These are phyloP conservation scores for Sungouiozyma ichnusensis DNA, from an alignment of 805 yeast genomes.

Conservation along the genomic window DNA sequence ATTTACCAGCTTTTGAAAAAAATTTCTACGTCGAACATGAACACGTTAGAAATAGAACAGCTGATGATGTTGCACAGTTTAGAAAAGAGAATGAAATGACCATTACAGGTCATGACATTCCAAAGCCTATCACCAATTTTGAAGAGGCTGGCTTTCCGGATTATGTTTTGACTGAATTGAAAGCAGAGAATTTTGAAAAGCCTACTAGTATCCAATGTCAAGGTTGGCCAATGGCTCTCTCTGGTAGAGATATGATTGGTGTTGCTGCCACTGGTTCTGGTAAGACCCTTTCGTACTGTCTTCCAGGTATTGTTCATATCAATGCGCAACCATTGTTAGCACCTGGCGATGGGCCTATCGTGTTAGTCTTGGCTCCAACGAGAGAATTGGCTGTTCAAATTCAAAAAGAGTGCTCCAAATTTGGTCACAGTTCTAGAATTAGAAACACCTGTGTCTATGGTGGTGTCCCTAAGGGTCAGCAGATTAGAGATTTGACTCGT, in stretches of 20 bases:
- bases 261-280: constrained; percentile 99
- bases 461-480: constrained; percentile 98
- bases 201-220: constrained; percentile 98
- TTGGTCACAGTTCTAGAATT: constrained; percentile 83
- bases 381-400: constrained; percentile 98
- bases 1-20: constrained; percentile 84
- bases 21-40: constrained; percentile 87
- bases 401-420: constrained; percentile 91
- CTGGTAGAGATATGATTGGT: constrained; percentile 99
- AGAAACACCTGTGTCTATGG: constrained; percentile 97
- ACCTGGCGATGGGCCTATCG: constrained; percentile 97
- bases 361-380: constrained; percentile 91
- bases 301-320: constrained; percentile 95
- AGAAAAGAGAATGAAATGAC: constrained; percentile 83
- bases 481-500: constrained; percentile 88
- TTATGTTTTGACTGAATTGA: constrained; percentile 80
- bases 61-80: constrained; percentile 61
- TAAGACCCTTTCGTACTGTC: constrained; percentile 92
- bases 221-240: constrained; percentile 99
- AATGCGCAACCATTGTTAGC: constrained; percentile 92
- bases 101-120: constrained; percentile 71
- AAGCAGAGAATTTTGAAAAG: constrained; percentile 81
- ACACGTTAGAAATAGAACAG: constrained; percentile 62
- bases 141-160: constrained; percentile 98
- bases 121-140: constrained; percentile 84